Conservation (phyloP, 441 rosid genomes). For the Pelargonium citronellum region DNA sequence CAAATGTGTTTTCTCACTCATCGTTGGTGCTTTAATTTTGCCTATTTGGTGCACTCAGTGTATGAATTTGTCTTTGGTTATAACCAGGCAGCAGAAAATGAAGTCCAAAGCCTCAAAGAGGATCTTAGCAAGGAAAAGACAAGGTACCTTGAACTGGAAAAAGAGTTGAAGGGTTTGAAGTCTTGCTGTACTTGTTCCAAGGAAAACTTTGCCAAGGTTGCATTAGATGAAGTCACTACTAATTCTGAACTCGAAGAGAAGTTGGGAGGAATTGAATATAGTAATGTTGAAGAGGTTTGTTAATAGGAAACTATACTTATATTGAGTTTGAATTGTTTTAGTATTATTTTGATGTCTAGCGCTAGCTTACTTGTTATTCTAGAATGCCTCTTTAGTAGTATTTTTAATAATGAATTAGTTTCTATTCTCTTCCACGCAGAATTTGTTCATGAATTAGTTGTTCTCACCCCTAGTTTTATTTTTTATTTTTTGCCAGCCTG, state of each 20-base stretch:
- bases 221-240: conserved; percentile 24
- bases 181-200: conserved; percentile 38
- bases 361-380: conserved; percentile 11
- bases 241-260: conserved; percentile 22
- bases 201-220: conserved; percentile 24
- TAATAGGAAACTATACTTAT: background rate
- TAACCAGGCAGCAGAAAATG: conserved; percentile 61
- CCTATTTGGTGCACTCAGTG: conserved; percentile 12
- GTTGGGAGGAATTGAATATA: conserved; percentile 22
- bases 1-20: conserved; percentile 1
- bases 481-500: background rate
- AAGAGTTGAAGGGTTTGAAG: conserved; percentile 44
- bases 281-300: conserved; percentile 31
- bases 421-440: conserved; percentile 24
- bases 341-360: background rate
- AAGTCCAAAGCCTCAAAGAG: conserved; percentile 45
- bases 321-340: background rate
- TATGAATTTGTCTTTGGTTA: conserved; percentile 11
- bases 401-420: conserved; percentile 13
- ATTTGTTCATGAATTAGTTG: conserved; percentile 14
- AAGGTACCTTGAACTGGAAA: conserved; percentile 43
- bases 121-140: conserved; percentile 45
- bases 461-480: background rate
- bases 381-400: background rate
- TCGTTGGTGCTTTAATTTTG: background rate